Evolutionary conservation across 345 rosid genomes (phyloP).

Genomic region (Erodium maritimum): DNA sequence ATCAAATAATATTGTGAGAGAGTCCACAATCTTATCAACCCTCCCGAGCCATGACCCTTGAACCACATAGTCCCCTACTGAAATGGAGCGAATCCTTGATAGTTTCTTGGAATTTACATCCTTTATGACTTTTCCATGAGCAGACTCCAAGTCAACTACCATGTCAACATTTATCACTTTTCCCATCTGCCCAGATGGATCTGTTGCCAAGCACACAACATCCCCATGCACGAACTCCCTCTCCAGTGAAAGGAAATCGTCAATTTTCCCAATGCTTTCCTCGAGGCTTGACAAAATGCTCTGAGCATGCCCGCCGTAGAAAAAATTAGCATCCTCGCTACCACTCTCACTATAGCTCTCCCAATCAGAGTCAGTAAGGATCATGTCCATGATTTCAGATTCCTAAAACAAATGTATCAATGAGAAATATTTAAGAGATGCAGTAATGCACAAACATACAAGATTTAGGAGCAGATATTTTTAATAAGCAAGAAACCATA

Average conservation of each 20-base stretch:
- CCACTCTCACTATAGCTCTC: slow-evolving; percentile 64
- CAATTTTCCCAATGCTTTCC: slow-evolving; percentile 78
- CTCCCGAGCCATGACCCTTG: slow-evolving; percentile 77
- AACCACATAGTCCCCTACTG: slow-evolving; percentile 65
- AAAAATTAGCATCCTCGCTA: slow-evolving; percentile 51
- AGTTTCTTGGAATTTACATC: slow-evolving; percentile 51
- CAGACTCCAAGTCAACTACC: slow-evolving; percentile 53
- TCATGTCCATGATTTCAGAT: slow-evolving; percentile 41
- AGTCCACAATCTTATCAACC: slow-evolving; percentile 51
- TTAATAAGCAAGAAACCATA: too few species aligned
- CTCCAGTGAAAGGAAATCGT: slow-evolving; percentile 80
- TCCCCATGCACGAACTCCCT: slow-evolving; percentile 64
- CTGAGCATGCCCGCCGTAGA: slow-evolving; percentile 48
- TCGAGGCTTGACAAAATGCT: slow-evolving; percentile 69
- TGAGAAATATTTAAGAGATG: background rate
- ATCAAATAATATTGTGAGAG: slow-evolving; percentile 48
- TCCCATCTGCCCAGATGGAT: slow-evolving; percentile 79
- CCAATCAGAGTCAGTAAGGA: slow-evolving; percentile 70
- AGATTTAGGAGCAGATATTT: too few species aligned
- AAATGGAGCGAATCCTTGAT: slow-evolving; percentile 47
- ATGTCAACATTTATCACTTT: slow-evolving; percentile 46
- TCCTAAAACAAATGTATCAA: background rate
- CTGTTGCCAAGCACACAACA: slow-evolving; percentile 43
- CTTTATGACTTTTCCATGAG: slow-evolving; percentile 37
- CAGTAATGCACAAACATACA: background rate